Conservation (phyloP, 768 basidiomycete genomes). For the Boletus pseudopeckii region DNA sequence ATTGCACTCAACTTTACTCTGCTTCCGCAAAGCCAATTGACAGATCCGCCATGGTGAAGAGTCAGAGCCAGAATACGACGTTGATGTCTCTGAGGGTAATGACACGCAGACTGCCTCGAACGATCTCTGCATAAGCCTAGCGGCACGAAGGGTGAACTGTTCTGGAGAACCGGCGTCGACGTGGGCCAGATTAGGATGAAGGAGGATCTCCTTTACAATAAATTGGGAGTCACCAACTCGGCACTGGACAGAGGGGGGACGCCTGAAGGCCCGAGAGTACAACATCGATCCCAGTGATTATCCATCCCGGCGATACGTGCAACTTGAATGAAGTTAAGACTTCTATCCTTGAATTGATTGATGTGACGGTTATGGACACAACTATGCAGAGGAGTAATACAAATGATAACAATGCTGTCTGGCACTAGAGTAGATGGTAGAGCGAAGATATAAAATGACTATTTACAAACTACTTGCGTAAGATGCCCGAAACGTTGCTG, state of each 20-base stretch:
- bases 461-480: conserved; percentile 4
- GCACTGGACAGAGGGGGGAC: not conserved
- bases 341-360: conserved; percentile 4
- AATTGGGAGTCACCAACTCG: no score
- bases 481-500: conserved; percentile 31
- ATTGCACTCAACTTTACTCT: not conserved
- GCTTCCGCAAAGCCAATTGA: not conserved
- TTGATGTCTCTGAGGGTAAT: not conserved
- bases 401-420: conserved; percentile 18
- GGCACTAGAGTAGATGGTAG: conserved; percentile 15
- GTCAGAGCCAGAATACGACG: not conserved
- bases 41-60: not conserved
- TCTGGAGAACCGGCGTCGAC: not conserved
- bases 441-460: conserved; percentile 7
- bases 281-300: not conserved
- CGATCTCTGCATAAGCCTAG: not conserved
- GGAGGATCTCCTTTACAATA: no score
- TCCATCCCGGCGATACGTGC: not conserved
- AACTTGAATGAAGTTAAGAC: no score
- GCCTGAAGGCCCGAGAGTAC: no score
- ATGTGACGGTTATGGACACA: conserved; percentile 16
- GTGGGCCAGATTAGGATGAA: not conserved
- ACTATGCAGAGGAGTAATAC: conserved; percentile 24
- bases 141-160: not conserved
- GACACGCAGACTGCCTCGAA: not conserved